Percentiles rank a stretch among this genome's conserved stretches.
phyloP scores from a whole-genome alignment of 768 basidiomycete species.

The Crassisporium funariophilum region DNA sequence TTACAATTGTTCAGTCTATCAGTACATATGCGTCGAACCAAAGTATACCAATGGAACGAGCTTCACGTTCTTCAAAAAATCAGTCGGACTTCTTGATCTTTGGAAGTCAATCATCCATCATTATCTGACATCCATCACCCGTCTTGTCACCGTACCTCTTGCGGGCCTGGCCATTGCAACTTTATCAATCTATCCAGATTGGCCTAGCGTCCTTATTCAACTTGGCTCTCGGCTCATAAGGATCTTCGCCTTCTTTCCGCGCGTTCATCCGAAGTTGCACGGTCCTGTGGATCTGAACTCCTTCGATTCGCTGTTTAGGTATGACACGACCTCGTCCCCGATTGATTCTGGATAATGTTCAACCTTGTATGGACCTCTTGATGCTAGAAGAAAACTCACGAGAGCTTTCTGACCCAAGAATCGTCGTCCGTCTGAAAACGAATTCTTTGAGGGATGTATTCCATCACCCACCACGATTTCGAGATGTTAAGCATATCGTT shows the following conservation, averaged over 20 bases:
- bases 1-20: too few relatives aligned
- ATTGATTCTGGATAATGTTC: conserved; percentile 40
- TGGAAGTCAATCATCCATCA: too few relatives aligned
- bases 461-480: conserved; percentile 67
- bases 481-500: conserved; percentile 59
- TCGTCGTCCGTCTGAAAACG: conserved; percentile 43
- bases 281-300: conserved; percentile 46
- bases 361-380: too few relatives aligned
- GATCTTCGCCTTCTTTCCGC: conserved; percentile 16
- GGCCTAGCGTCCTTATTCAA: conserved; percentile 34
- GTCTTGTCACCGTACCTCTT: too few relatives aligned
- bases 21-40: too few relatives aligned
- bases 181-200: conserved; percentile 44
- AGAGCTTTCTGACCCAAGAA: conserved; percentile 37
- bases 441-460: conserved; percentile 46
- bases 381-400: conserved; percentile 29
- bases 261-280: conserved; percentile 49
- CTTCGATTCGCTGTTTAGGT: conserved; percentile 37
- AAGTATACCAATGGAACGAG: too few relatives aligned
- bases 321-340: conserved; percentile 43
- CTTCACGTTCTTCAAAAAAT: too few relatives aligned
- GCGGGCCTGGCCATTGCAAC: too few relatives aligned
- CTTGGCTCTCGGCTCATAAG: conserved; percentile 43
- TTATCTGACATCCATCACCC: too few relatives aligned
- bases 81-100: too few relatives aligned